Evolutionary conservation across 2,329 filamentous ascomycete genomes (phyloP), one percentile per base, ranked within the genome.

Genomic region (Cytospora piceicola): DNA sequence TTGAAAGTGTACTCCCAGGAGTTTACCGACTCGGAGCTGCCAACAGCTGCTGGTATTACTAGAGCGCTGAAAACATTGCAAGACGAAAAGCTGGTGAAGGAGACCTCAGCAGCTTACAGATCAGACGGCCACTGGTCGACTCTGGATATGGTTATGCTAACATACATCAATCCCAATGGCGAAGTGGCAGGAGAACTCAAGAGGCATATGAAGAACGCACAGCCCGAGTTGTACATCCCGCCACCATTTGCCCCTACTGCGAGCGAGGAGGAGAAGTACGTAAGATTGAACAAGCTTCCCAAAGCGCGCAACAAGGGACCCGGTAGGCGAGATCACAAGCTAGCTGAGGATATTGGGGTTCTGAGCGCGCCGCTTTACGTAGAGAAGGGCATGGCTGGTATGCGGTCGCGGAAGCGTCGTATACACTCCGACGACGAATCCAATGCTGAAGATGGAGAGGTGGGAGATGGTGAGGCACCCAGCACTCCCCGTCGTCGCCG

Each of bases 321-420:
- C 11, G 58, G 77, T 55, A 75, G 79, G 61, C 74, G 79, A 66
- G 69, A 66, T 63, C 70, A 72, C 73, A 69, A 70, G 69, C 76
- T 80, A 57, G 75, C 77, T 3, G 72, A 77, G 12, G 80, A 82
- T 58, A 77, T 85, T 22, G 81, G 82, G 42, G 76, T 80, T n/a
- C 71, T 85, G 32, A 77, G 79, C 60, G 83, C 83, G 1, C 83
- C 83, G 3, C 80, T 84, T 32, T 85, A 85, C 71, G 74, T 69
- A 24, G 73, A 64, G 65, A 74, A 69, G 68, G 65, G 54, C 6
- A 60, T 71, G 9, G 63, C 64, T 3, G 70, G 70, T 17, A 61
- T 69, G 30, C 67, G 67, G 15, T 52, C 70, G 17, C 60, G 68
- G 51, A 39, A 67, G 61, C 54, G 66, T 11, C 63, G 59, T 7